Evolutionary conservation across 2,329 filamentous ascomycete species (phyloP).

Genomic region (Chaetomiaceae sp.): DNA sequence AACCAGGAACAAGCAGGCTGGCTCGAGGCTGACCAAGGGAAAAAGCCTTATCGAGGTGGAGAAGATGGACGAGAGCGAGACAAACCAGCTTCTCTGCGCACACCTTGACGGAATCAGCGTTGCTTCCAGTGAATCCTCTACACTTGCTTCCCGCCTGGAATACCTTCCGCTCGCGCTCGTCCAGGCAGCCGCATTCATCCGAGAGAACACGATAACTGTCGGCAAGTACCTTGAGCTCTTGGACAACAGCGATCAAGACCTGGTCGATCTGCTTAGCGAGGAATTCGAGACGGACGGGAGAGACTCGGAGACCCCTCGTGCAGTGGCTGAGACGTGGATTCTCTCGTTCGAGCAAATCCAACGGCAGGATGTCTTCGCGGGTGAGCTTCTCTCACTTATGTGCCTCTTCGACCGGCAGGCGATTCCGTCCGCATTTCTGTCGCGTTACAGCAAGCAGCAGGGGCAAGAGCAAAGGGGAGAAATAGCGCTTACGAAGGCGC

Average conservation of each 20-base stretch:
- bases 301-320: slow-evolving; percentile 26
- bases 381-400: slow-evolving; percentile 33
- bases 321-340: slow-evolving; percentile 32
- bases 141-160: slow-evolving; percentile 28
- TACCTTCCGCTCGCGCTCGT: slow-evolving; percentile 33
- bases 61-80: slow-evolving; percentile 29
- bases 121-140: background rate
- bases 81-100: slow-evolving; percentile 24
- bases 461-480: background rate
- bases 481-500: slow-evolving; percentile 10
- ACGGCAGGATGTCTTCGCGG: slow-evolving; percentile 24
- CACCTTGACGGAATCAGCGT: slow-evolving; percentile 15
- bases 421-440: slow-evolving; percentile 29
- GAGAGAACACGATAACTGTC: slow-evolving; percentile 26
- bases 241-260: slow-evolving; percentile 21
- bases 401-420: slow-evolving; percentile 30
- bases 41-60: slow-evolving; percentile 25
- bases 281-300: slow-evolving; percentile 30
- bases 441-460: slow-evolving; percentile 6
- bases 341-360: slow-evolving; percentile 34
- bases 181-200: slow-evolving; percentile 35
- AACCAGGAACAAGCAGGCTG: slow-evolving; percentile 32
- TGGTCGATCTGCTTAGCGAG: slow-evolving; percentile 27
- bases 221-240: slow-evolving; percentile 30
- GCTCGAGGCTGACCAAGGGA: slow-evolving; percentile 24